A percentile compares a stretch with the other conserved stretches of the same genome.
phyloP scores from a whole-genome alignment of 1,284 basidiomycete genomes.

The Anthracocystis walkeri region DNA sequence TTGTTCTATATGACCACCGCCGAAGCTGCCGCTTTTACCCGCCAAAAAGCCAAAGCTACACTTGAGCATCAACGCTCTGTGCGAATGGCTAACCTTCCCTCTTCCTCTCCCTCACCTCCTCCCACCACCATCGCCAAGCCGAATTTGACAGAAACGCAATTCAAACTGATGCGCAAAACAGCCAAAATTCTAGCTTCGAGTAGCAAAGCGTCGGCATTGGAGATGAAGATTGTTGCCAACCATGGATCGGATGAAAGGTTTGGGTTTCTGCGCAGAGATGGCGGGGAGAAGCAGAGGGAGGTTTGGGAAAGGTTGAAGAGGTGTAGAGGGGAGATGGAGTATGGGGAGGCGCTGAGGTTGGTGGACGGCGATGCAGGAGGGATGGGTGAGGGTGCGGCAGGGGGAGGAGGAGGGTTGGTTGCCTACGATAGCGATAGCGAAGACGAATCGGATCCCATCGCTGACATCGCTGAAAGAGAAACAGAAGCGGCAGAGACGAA shows the following conservation, averaged over 20 bases:
- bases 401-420: neutral
- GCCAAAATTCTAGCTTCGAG: slow-evolving; percentile 77
- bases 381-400: neutral
- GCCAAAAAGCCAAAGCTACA: slow-evolving; percentile 3
- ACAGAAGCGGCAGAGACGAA: neutral
- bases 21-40: slow-evolving; percentile 18
- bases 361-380: neutral
- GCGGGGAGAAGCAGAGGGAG: neutral
- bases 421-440: slow-evolving; percentile 34
- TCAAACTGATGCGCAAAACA: slow-evolving; percentile 80
- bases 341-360: slow-evolving; percentile 5
- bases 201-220: slow-evolving; percentile 80
- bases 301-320: slow-evolving; percentile 17
- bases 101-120: neutral
- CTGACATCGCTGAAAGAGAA: too few relatives aligned
- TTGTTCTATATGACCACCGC: slow-evolving; percentile 30
- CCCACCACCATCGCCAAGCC: neutral
- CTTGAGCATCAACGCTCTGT: slow-evolving; percentile 16
- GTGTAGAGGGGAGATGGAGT: slow-evolving; percentile 4
- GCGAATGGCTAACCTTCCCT: neutral
- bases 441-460: neutral
- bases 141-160: slow-evolving; percentile 70
- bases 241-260: slow-evolving; percentile 79
- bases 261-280: slow-evolving; percentile 75
- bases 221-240: slow-evolving; percentile 87